Evolutionary conservation across 257 asterid species (phyloP).

Genomic region (Osmanthus fragrans): DNA sequence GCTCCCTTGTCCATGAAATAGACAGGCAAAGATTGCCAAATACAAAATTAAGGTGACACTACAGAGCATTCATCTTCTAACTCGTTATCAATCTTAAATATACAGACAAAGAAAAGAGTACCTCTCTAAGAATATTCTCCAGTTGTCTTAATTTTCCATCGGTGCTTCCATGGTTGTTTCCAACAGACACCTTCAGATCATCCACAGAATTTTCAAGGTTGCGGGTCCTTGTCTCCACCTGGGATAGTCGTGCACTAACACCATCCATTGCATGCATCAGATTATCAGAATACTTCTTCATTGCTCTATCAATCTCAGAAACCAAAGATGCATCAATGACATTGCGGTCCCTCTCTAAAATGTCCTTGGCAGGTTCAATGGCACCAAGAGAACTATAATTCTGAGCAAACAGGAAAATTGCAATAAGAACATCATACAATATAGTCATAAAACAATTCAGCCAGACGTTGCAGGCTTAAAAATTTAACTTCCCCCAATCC

Average conservation of each 20-base stretch:
- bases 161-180: constrained; percentile 63
- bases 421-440: constrained; percentile 1
- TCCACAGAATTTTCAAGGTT: constrained; percentile 78
- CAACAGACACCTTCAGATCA: constrained; percentile 73
- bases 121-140: constrained; percentile 87
- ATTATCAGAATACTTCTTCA: constrained; percentile 81
- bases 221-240: constrained; percentile 79
- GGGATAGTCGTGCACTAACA: constrained; percentile 75
- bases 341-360: constrained; percentile 55
- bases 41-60: constrained; percentile 2
- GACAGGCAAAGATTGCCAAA: neutral
- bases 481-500: neutral
- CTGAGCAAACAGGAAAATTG: constrained; percentile 33
- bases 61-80: neutral
- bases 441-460: neutral
- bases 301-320: constrained; percentile 75
- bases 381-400: constrained; percentile 60
- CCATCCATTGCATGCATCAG: constrained; percentile 73
- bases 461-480: neutral
- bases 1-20: neutral
- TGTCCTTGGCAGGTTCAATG: constrained; percentile 60
- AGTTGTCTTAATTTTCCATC: constrained; percentile 79
- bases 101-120: constrained; percentile 24
- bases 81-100: neutral
- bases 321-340: constrained; percentile 45